Evolutionary conservation across 176 grass and related monocot genomes (phyloP), one percentile per base, ranked within the genome.

Genomic region (Zizania latifolia): DNA sequence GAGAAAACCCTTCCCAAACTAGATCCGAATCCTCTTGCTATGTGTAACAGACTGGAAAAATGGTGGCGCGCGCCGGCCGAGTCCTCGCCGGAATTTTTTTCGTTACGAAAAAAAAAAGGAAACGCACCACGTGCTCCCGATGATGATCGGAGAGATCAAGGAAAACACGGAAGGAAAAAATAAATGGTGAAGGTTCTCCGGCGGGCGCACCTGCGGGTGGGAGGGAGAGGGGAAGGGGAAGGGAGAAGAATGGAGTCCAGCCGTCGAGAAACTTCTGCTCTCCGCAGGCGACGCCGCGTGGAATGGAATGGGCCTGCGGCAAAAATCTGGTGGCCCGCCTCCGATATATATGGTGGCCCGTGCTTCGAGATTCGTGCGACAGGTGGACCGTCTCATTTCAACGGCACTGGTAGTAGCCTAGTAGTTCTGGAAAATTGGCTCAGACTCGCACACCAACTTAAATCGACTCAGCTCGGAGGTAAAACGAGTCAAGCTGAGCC

Each of bases 201-300:
- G 33, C 33, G 10, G 14, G 14, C 65, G 39, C 44, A 53, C 62
- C 77, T 81, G 71, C 30, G 28, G 26, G 16, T 1, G 41, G 1
- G 19, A 59, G 6, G 29, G 5, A 12, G 45, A 10, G 6, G 11
- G 68, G 4, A 6, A 3, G 10, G 9, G 22, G 70, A n/a, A n/a
- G n/a, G n/a, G n/a, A n/a, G n/a, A n/a, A n/a, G n/a, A n/a, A n/a
- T n/a, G n/a, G n/a, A n/a, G n/a, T n/a, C n/a, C n/a, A n/a, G n/a
- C n/a, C n/a, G 29, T 71, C 72, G 65, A 77, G 85, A 82, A 77
- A 57, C 37, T 77, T 87, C 84, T 15, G 13, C 70, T n/a, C 26
- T 50, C 70, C 39, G 77, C 19, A 36, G n/a, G 34, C 27, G 43
- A 56, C 75, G 75, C 57, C 82, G 82, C 65, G 71, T 55, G 68